These are phyloP conservation scores for Glonium stellatum DNA, from an alignment of 495 filamentous ascomycete species.

Conservation along the genomic window DNA sequence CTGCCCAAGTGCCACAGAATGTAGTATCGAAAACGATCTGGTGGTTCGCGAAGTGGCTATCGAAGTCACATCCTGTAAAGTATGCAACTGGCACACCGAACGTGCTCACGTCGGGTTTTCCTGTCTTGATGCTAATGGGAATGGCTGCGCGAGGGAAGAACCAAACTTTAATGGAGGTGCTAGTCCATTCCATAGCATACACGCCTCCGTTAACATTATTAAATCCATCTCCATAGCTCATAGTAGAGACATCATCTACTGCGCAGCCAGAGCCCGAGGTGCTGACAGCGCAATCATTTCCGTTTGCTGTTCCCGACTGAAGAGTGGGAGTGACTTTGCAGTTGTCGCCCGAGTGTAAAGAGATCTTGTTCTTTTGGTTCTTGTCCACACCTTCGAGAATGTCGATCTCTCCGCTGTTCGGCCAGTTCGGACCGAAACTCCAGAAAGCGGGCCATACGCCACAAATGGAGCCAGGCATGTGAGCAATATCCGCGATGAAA, in stretches of 20 bases:
- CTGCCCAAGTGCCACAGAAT: slow-evolving; percentile 90
- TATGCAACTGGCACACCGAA: slow-evolving; percentile 64
- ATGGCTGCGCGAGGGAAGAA: slow-evolving; percentile 62
- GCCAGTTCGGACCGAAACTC: slow-evolving; percentile 74
- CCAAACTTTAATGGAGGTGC: slow-evolving; percentile 62
- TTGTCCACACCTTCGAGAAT: slow-evolving; percentile 56
- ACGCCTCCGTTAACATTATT: slow-evolving; percentile 54
- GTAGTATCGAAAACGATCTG: slow-evolving; percentile 74
- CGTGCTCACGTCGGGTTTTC: slow-evolving; percentile 50
- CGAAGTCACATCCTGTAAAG: slow-evolving; percentile 63
- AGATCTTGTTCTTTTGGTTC: slow-evolving; percentile 56
- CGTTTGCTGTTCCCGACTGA: slow-evolving; percentile 43
- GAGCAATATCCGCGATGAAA: slow-evolving; percentile 34
- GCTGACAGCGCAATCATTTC: slow-evolving; percentile 44
- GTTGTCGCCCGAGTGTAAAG: slow-evolving; percentile 65
- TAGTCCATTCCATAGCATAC: slow-evolving; percentile 74
- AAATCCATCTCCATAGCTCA: slow-evolving; percentile 21
- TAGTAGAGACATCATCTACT: slow-evolving; percentile 3
- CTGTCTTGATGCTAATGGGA: slow-evolving; percentile 51
- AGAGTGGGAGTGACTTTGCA: slow-evolving; percentile 52
- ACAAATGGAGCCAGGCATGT: slow-evolving; percentile 35
- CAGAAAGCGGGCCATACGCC: slow-evolving; percentile 43
- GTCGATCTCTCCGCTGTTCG: slow-evolving; percentile 66
- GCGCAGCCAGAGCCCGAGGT: slow-evolving; percentile 13
- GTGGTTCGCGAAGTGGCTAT: slow-evolving; percentile 58